Percentiles rank a stretch among this genome's conserved stretches.
Evolutionary conservation across 768 basidiomycete species (phyloP).

Genomic region (Suillus weaverae): DNA sequence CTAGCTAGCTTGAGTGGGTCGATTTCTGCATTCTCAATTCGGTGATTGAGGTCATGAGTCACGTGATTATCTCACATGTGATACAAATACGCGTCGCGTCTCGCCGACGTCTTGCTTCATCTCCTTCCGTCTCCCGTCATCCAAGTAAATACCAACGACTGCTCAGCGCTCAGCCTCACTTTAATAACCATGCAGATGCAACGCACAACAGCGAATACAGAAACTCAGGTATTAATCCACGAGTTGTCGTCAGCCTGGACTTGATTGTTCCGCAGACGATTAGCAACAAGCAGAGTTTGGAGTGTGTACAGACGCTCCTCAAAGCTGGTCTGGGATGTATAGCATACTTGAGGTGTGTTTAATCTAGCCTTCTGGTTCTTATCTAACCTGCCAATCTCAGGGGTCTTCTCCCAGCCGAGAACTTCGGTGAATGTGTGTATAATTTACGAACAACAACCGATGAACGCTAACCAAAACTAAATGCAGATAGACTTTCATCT

Average conservation of each 20-base stretch:
- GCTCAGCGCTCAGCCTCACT: background rate
- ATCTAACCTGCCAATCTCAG: constrained; percentile 36
- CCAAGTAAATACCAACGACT: background rate
- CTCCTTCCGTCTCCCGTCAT: background rate
- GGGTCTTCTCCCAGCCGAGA: constrained; percentile 76
- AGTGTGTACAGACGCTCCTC: constrained; percentile 70
- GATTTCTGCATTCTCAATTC: background rate
- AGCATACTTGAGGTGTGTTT: constrained; percentile 63
- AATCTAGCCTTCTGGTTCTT: background rate
- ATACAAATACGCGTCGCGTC: constrained; percentile 21
- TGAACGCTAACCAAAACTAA: background rate
- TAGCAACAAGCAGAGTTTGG: constrained; percentile 60
- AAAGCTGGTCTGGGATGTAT: constrained; percentile 76
- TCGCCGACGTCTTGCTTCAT: constrained; percentile 11
- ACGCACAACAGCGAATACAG: constrained; percentile 15
- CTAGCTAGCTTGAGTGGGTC: background rate
- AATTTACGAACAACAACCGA: background rate
- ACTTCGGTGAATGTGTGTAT: constrained; percentile 64
- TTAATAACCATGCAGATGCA: constrained; percentile 28
- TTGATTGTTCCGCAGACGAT: constrained; percentile 40
- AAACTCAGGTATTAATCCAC: constrained; percentile 23
- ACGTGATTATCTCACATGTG: constrained; percentile 20
- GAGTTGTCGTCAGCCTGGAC: background rate
- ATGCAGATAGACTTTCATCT: constrained; percentile 30
- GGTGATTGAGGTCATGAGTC: constrained; percentile 4